Base-by-base conservation (phyloP, 371 early-diverging fungal species). In the Mortierella sp. region DNA sequence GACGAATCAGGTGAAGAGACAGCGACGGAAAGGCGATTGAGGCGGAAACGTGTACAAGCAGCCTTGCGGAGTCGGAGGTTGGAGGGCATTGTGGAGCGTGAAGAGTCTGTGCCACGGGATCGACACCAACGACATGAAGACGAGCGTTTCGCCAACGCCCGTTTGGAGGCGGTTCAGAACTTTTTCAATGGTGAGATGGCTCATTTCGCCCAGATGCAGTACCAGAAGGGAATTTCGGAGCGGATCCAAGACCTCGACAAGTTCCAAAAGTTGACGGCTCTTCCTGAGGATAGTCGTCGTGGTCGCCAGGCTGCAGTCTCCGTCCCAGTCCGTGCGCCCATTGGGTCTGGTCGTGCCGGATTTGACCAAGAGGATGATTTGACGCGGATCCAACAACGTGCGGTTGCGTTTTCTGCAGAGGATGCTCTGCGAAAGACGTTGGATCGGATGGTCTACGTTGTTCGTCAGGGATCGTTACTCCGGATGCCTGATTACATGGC, bases 381-480 rank as follows among this genome's bases (percentile, higher is more conserved):
- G 60, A 77, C 80, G 7, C 63, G 77, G 3, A 70, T 82, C 26
- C 86, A 86, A 45, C 80, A 79, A 42, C 80, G 75, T 16, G 82
- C 82, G 19, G 54, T 70, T 1, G 65, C 44, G 0, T 82, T 86
- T 82, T 38, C 72, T 34, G 74, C 84, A 0, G 80, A 80, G 65
- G 77, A 80, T 70, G 74, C 68, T 10, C n/a, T 73, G 34, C 65
- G 74, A n/a, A 72, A 45, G 24, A 68, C 76, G 16, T 50, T 86
- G 63, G 70, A 82, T 52, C 77, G 78, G 10, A 42, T 86, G 70
- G 75, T 82, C 10, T 86, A 77, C 72, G 82, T 82, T 47, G 73
- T 85, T 26, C 85, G 85, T 2, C 85, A 85, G 34, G 85, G 85
- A 0, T 79, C 85, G 10, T 28, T 82, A 44, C 80, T 82, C 21